Evolutionary conservation across 179 eudicot species (phyloP), one percentile per base, ranked within the genome.

Genomic region (Actinidia arguta): DNA sequence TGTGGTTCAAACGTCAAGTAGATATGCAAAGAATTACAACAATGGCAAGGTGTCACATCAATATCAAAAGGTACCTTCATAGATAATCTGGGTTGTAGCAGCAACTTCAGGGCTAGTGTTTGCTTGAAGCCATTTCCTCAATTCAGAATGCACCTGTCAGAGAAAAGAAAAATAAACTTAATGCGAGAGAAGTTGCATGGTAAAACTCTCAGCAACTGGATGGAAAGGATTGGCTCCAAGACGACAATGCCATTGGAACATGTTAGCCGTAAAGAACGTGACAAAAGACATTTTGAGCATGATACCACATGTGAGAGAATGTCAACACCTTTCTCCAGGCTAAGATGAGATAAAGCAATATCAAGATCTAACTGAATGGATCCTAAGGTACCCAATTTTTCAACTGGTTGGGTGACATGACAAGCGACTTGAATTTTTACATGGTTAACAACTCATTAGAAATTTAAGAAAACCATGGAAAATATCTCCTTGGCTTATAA

Each of bases 91-190:
- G 71, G 94, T 93, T 78, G 91, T 83, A 17, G 87, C 90, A 72
- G 94, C 97, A 83, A 94, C 95, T 76, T 90, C 85, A 77, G 94
- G 76, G 67, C 90, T 88, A 27, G 86, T 85, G 75, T 94, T 93
- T 10, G 83, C 85, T 73, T 86, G 85, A 74, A 94, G 94, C 96
- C 95, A 94, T 68, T 93, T 89, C 92, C 98, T 90, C 86, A 94
- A 78, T 76, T 88, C 93, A 55, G 50, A 52, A 83, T 93, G 97
- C 56, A 95, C 98, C 98, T 95, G 88, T 80, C 7, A 86, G 7
- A n/a, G n/a, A 27, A 42, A 36, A 46, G 42, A 85, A 52, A 71
- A 50, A 51, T 69, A 86, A 44, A 25, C 61, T 42, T 47, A 58
- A 8, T 59, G 18, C 22, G 17, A 81, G 39, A 63, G 11, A 75